A percentile compares a stretch with the other conserved stretches of the same genome.
Conservation (phyloP, 1,284 basidiomycete genomes). For the Earliella scabrosa region DNA sequence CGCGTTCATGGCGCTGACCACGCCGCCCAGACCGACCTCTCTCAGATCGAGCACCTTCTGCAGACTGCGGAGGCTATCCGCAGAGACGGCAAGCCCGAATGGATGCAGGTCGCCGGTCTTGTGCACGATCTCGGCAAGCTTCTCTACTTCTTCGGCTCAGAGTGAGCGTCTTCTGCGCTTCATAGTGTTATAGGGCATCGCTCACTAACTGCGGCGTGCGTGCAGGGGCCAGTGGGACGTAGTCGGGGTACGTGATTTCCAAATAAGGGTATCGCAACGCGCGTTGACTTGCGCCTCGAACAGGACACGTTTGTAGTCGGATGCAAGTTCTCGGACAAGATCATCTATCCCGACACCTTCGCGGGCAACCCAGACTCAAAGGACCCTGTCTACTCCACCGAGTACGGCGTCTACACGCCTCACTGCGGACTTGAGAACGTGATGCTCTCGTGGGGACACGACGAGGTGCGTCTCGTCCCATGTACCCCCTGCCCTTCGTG, state of each 20-base stretch:
- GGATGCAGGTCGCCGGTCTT: slow-evolving; percentile 89
- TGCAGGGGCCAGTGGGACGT: slow-evolving; percentile 88
- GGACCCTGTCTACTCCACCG: slow-evolving; percentile 77
- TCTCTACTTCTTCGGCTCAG: slow-evolving; percentile 78
- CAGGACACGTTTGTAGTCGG: slow-evolving; percentile 91
- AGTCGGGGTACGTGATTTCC: slow-evolving; percentile 65
- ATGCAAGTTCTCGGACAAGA: slow-evolving; percentile 83
- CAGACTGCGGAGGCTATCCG: slow-evolving; percentile 94
- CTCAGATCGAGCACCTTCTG: slow-evolving; percentile 90
- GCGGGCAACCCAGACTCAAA: slow-evolving; percentile 75
- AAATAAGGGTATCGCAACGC: background rate
- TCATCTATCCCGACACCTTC: slow-evolving; percentile 88
- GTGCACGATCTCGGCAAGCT: slow-evolving; percentile 91
- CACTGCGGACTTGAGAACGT: slow-evolving; percentile 90
- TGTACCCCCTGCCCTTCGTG: background rate
- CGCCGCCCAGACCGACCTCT: slow-evolving; percentile 62
- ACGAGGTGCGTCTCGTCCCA: slow-evolving; percentile 58
- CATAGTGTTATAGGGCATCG: background rate
- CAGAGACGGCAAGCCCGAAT: slow-evolving; percentile 86
- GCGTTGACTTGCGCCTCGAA: background rate
- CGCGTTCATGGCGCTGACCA: slow-evolving; percentile 1
- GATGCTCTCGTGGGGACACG: slow-evolving; percentile 91
- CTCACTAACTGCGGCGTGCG: slow-evolving; percentile 4
- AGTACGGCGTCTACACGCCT: slow-evolving; percentile 84
- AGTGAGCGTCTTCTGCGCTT: slow-evolving; percentile 36